These are phyloP conservation scores for maize (Zea mays) DNA, from an alignment of 176 grass and related monocot genomes.

Conservation along the genomic window Zm-B73-REFERENCE-NAM-5.0 NC_050097.1:25162501-25163000, in stretches of 20 bases:
- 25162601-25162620: background rate
- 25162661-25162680: background rate
- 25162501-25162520: conserved; percentile 17
- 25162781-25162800: background rate
- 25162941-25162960: background rate
- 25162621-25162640: conserved; percentile 2
- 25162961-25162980: background rate
- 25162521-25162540: background rate
- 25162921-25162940: background rate
- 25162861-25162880: background rate
- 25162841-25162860: background rate
- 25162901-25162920: background rate
- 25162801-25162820: background rate
- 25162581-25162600: background rate
- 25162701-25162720: background rate
- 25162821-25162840: too few species aligned
- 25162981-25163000: too few species aligned
- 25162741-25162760: background rate
- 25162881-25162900: background rate
- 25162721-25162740: background rate
- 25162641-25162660: background rate
- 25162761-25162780: background rate
- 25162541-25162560: background rate
- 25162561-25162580: background rate
- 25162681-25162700: too few species aligned